Evolutionary conservation across 73 alveolate species (phyloP).

Genomic region (Tetrahymena elliotti): DNA sequence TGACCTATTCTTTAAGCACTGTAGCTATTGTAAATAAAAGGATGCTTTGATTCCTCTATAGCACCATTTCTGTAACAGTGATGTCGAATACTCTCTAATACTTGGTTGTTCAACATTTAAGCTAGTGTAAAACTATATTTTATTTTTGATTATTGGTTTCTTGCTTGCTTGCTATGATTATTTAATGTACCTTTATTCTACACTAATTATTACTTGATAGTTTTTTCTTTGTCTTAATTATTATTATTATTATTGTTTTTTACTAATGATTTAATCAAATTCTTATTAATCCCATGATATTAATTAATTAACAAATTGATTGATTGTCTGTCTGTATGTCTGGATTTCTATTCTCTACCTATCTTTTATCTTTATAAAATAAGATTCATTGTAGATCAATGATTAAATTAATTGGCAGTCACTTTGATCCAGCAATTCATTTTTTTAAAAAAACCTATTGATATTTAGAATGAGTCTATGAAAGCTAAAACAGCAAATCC

Average conservation of each 20-base stretch:
- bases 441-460: neutral
- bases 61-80: neutral
- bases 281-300: neutral
- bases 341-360: neutral
- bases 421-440: neutral
- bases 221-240: neutral
- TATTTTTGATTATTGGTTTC: neutral
- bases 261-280: neutral
- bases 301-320: no score
- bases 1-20: neutral
- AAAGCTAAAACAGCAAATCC: neutral
- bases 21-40: neutral
- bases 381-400: neutral
- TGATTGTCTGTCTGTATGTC: no score
- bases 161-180: neutral
- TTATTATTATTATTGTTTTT: neutral
- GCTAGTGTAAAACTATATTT: neutral
- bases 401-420: neutral
- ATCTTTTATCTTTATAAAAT: neutral
- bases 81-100: neutral
- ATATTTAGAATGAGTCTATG: neutral
- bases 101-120: neutral
- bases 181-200: neutral
- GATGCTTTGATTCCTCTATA: neutral
- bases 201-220: neutral